These are phyloP conservation scores for Salvia miltiorrhiza DNA, from an alignment of 257 asterid genomes.

Conservation along the genomic window DNA sequence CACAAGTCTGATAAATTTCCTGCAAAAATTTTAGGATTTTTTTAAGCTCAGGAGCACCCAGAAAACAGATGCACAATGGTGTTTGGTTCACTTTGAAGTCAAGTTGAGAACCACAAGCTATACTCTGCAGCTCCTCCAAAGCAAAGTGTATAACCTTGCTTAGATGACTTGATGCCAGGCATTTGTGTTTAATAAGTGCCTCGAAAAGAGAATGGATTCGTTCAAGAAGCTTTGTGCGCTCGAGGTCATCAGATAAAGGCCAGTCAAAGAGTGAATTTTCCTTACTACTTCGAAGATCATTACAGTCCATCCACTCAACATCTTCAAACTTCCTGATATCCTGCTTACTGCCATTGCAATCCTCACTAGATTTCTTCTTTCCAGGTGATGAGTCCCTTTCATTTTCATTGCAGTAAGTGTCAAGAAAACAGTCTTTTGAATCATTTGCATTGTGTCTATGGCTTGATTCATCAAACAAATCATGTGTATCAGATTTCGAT, in stretches of 20 bases:
- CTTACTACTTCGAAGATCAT: slow-evolving; percentile 56
- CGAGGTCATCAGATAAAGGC: slow-evolving; percentile 87
- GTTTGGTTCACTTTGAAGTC: slow-evolving; percentile 62
- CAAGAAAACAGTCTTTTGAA: slow-evolving; percentile 60
- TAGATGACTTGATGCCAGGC: slow-evolving; percentile 81
- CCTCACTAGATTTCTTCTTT: slow-evolving; percentile 34
- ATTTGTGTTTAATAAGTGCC: slow-evolving; percentile 65
- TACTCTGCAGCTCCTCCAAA: slow-evolving; percentile 79
- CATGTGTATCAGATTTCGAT: slow-evolving; percentile 40
- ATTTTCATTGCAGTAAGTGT: slow-evolving; percentile 55
- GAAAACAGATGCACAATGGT: slow-evolving; percentile 80
- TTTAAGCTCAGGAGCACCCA: slow-evolving; percentile 77
- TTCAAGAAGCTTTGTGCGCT: slow-evolving; percentile 83
- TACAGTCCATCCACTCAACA: slow-evolving; percentile 89
- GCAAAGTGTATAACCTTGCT: slow-evolving; percentile 88
- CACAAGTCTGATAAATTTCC: slow-evolving; percentile 81
- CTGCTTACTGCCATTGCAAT: slow-evolving; percentile 21
- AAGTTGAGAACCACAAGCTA: slow-evolving; percentile 74
- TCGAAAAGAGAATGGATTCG: slow-evolving; percentile 60
- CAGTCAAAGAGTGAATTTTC: slow-evolving; percentile 48
- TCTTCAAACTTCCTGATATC: slow-evolving; percentile 62
- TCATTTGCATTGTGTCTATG: slow-evolving; percentile 41
- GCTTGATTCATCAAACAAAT: slow-evolving; percentile 46
- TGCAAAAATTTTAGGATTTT: slow-evolving; percentile 78
- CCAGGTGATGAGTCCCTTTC: slow-evolving; percentile 62